Conservation (phyloP, 352 stramenopile species). For the Poterioochromonas sp. region DNA sequence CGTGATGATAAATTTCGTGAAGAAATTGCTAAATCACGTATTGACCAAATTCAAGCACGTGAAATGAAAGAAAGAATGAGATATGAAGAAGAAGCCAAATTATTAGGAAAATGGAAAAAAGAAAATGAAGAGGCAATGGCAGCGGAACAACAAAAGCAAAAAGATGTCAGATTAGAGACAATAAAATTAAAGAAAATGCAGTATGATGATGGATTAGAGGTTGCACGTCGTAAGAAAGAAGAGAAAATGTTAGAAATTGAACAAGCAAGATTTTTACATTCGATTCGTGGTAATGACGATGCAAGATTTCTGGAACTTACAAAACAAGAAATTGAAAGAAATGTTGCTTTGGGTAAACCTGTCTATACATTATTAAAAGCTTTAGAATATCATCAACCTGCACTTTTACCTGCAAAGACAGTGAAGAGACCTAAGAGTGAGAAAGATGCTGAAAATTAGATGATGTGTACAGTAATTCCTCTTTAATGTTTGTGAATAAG, state of each 20-base stretch:
- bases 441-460: not conserved
- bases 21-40: slow-evolving; percentile 37
- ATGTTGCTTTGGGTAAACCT: slow-evolving; percentile 9
- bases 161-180: slow-evolving; percentile 23
- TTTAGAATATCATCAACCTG: slow-evolving; percentile 5
- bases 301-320: slow-evolving; percentile 14
- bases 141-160: slow-evolving; percentile 36
- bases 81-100: slow-evolving; percentile 1
- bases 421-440: not conserved
- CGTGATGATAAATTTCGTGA: slow-evolving; percentile 34
- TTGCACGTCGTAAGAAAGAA: not conserved
- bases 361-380: slow-evolving; percentile 22
- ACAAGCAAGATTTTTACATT: not conserved
- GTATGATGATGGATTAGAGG: not conserved
- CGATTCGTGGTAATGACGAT: not conserved
- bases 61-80: slow-evolving; percentile 36
- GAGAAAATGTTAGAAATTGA: slow-evolving; percentile 16
- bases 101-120: slow-evolving; percentile 25
- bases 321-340: slow-evolving; percentile 3
- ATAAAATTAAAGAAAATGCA: slow-evolving; percentile 36
- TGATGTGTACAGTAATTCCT: not conserved
- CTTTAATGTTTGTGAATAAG: not conserved
- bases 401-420: slow-evolving; percentile 9
- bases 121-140: slow-evolving; percentile 41
- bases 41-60: slow-evolving; percentile 31